Percentiles rank a stretch among this genome's conserved stretches.
phyloP scores from a whole-genome alignment of 225 moss, liverwort and hornwort genomes.

The Polytrichum formosum region DNA sequence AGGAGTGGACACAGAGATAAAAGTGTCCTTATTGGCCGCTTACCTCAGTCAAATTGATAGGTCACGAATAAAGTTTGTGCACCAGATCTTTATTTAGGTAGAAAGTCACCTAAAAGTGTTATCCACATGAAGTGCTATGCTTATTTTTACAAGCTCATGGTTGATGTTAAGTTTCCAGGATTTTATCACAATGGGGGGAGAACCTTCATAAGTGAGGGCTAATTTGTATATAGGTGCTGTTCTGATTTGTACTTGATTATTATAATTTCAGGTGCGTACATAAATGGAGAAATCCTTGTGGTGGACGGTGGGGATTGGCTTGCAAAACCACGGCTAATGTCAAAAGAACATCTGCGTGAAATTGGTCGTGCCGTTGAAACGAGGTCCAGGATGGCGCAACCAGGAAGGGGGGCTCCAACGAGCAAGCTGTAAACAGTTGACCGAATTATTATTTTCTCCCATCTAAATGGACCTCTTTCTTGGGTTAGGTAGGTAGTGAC shows the following conservation, averaged over 20 bases:
- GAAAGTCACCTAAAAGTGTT: not conserved
- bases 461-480: not conserved
- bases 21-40: too few relatives aligned
- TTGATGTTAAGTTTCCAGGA: not conserved
- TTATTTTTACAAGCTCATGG: too few relatives aligned
- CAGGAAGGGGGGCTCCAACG: conserved; percentile 21
- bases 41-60: not conserved
- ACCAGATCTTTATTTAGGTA: not conserved
- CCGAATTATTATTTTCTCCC: too few relatives aligned
- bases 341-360: conserved; percentile 55
- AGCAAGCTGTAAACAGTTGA: conserved; percentile 57
- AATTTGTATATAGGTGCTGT: not conserved
- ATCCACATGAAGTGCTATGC: not conserved
- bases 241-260: not conserved
- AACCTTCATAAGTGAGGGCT: not conserved
- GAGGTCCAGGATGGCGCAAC: conserved; percentile 34
- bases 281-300: conserved; percentile 66
- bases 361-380: conserved; percentile 72
- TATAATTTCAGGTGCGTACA: conserved; percentile 47
- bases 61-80: not conserved
- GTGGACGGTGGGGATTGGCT: conserved; percentile 85
- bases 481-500: not conserved
- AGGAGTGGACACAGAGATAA: too few relatives aligned
- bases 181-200: too few relatives aligned
- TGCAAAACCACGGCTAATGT: conserved; percentile 34